Evolutionary conservation across 768 basidiomycete genomes (phyloP), one percentile per base, ranked within the genome.

Genomic region (Tricholoma sp.): DNA sequence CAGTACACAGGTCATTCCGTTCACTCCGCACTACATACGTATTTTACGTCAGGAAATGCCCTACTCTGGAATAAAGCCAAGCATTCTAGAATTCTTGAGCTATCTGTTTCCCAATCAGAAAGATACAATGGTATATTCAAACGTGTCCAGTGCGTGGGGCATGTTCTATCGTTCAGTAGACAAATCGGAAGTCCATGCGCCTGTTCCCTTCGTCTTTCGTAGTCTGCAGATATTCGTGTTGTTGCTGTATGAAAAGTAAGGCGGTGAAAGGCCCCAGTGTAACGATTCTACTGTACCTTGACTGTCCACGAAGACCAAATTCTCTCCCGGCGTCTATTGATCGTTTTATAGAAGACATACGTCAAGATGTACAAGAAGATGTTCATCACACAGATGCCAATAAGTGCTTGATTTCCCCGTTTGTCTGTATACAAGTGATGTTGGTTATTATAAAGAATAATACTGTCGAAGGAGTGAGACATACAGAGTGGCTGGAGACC

Each of bases 131-230:
- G 24, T 24, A 24, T 24, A 4, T 24, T 24, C 4, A 24, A 24
- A 24, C 4, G 4, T 24, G 24, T n/a, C n/a, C n/a, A n/a, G n/a
- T n/a, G n/a, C n/a, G n/a, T n/a, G n/a, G n/a, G n/a, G n/a, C n/a
- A n/a, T n/a, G n/a, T n/a, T n/a, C n/a, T n/a, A n/a, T n/a, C n/a
- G n/a, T 49, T 49, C 47, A 31, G 31, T 49, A 49, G 9, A 77
- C 79, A 57, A 87, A 86, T 12, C 82, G 73, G 71, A 86, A 86
- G 61, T 86, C 83, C 57, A 86, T 65, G 34, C 82, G 69, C 58
- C 76, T 66, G 60, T 85, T 87, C 24, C 85, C 84, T 59, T 76
- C 70, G 54, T 88, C 85, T 32, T 73, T 77, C n/a, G 86, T 84
- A 13, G 76, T 84, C 53, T 77, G 74, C 0, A 86, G 64, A 66